Percentiles rank a stretch among this genome's conserved stretches.
Evolutionary conservation across 805 yeast genomes (phyloP).

Genomic region (Saturnispora zaruensis): DNA sequence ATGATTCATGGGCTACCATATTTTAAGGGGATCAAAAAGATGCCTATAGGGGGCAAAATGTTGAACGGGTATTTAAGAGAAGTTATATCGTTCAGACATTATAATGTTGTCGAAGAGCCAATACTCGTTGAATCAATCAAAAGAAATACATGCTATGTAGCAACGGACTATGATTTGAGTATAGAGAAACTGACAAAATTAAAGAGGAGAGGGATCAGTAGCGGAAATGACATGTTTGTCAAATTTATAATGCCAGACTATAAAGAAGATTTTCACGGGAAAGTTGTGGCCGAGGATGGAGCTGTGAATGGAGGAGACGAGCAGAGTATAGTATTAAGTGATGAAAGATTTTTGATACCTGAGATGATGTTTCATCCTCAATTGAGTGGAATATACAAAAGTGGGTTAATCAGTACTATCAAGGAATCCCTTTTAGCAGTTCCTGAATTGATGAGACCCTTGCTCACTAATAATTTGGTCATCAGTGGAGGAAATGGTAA

Average conservation of each 20-base stretch:
- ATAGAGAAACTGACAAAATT: slow-evolving; percentile 22
- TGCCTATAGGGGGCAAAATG: slow-evolving; percentile 82
- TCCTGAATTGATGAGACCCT: slow-evolving; percentile 67
- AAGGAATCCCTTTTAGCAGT: slow-evolving; percentile 59
- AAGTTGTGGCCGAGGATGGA: slow-evolving; percentile 28
- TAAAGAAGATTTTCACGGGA: slow-evolving; percentile 72
- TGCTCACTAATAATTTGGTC: slow-evolving; percentile 70
- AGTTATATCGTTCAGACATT: slow-evolving; percentile 80
- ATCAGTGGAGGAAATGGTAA: slow-evolving; percentile 78
- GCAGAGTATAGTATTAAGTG: slow-evolving; percentile 39
- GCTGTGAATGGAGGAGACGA: slow-evolving; percentile 40
- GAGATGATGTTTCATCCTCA: slow-evolving; percentile 84
- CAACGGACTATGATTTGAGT: slow-evolving; percentile 40
- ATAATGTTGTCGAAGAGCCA: slow-evolving; percentile 89
- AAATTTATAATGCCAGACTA: slow-evolving; percentile 85
- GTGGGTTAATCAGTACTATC: slow-evolving; percentile 67
- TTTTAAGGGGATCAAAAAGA: slow-evolving; percentile 66
- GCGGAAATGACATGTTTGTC: slow-evolving; percentile 32
- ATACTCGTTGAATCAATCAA: slow-evolving; percentile 76
- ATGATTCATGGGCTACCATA: slow-evolving; percentile 68
- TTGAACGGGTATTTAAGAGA: slow-evolving; percentile 79
- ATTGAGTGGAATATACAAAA: slow-evolving; percentile 64
- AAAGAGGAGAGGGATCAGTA: slow-evolving; percentile 14
- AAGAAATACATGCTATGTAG: slow-evolving; percentile 66
- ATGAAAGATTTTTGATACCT: slow-evolving; percentile 84